Percentiles rank a stretch among this genome's conserved stretches.
These are phyloP conservation scores for Dactylonectria macrodidyma DNA, from an alignment of 2,329 filamentous ascomycete genomes.

Conservation along the genomic window DNA sequence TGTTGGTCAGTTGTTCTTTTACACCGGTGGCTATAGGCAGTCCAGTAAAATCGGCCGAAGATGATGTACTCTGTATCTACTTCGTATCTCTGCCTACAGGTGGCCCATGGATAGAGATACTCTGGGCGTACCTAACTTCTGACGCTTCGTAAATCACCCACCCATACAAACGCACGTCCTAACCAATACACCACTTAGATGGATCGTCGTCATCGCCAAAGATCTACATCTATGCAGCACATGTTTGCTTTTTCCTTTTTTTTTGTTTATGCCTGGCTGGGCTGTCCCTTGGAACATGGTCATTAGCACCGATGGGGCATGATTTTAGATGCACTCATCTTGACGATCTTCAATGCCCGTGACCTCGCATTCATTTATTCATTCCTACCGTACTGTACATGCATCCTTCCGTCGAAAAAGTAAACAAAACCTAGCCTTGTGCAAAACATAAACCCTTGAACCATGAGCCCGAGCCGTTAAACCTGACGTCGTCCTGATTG, in stretches of 20 bases:
- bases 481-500: slow-evolving; percentile 11
- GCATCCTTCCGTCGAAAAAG: slow-evolving; percentile 3
- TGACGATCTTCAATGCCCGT: slow-evolving; percentile 11
- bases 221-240: not conserved
- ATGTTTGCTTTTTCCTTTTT: slow-evolving; percentile 7
- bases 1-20: not conserved
- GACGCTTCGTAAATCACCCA: not conserved
- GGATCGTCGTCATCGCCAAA: slow-evolving; percentile 6
- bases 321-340: not conserved
- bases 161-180: not conserved
- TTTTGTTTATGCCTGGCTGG: slow-evolving; percentile 3
- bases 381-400: not conserved
- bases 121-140: not conserved
- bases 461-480: slow-evolving; percentile 12
- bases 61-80: not conserved
- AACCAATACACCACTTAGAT: slow-evolving; percentile 15
- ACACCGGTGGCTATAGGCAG: not conserved
- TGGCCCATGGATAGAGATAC: no score
- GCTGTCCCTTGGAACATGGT: slow-evolving; percentile 21
- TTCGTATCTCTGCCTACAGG: no score
- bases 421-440: slow-evolving; percentile 5
- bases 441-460: slow-evolving; percentile 13
- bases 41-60: not conserved
- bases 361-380: slow-evolving; percentile 15
- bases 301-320: slow-evolving; percentile 9